Evolutionary conservation across 2,329 filamentous ascomycete genomes (phyloP), one percentile per base, ranked within the genome.

Genomic region (Cladosporium sphaerospermum): DNA sequence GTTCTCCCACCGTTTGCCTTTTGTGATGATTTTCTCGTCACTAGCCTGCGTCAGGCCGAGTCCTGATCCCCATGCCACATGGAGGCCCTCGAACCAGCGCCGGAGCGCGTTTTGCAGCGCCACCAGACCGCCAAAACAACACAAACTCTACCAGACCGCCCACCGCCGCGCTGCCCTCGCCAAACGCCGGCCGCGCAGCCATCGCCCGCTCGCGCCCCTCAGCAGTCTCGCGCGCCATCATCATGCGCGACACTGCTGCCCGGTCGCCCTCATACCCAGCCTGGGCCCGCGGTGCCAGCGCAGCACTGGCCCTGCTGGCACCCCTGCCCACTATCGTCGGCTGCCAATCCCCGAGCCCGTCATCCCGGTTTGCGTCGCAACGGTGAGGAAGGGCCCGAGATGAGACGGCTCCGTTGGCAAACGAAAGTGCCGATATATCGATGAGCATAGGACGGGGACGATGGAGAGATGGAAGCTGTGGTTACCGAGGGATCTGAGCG

Each of bases 11-110:
- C 33, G 16, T 13, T 37, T 37, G 34, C n/a, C n/a, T 37, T 14
- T 37, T 39, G 16, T 28, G 23, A 28, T 28, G 23, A 28, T 36
- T 47, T 39, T 47, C 45, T 36, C 28, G 13, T 47, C 18, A 18
- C 18, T 37, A 5, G 13, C 34, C 13, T 47, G 45, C 45, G 45
- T 47, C 45, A 47, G 33, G 39, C 45, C 45, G 13, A 23, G 18
- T 16, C 44, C 32, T 46, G 44, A 19, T 46, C 44, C 19, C 32
- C 44, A 45, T 33, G 37, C 45, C 45, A 47, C 45, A 47, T 31
- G 33, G 45, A 47, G 11, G 10, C 11, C 14, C 19, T 47, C 34
- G 33, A 47, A 36, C 34, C 18, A n/a, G 11, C 13, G 18, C 19
- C 41, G 41, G 41, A 47, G 34, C 45, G 32, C 14, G 8, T 44